phyloP scores from a whole-genome alignment of 1,139 yeast genomes.

The Sugiyamaella castrensis region DNA sequence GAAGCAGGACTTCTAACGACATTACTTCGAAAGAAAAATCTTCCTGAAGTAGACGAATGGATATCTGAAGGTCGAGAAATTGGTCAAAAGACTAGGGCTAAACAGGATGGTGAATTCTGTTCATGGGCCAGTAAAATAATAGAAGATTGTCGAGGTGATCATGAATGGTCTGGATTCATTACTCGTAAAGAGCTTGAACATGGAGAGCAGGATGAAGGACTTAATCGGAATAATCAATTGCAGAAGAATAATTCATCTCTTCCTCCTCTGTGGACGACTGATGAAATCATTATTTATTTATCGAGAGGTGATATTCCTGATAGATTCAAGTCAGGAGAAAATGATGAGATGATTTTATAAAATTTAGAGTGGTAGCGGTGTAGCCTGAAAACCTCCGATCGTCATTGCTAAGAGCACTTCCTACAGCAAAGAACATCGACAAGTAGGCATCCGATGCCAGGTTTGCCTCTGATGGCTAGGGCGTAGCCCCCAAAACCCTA shows the following conservation, averaged over 20 bases:
- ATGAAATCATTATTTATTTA: constrained; percentile 31
- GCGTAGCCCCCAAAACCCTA: too few species aligned
- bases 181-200: constrained; percentile 51
- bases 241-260: not conserved
- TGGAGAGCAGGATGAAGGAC: constrained; percentile 36
- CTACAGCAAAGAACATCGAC: too few species aligned
- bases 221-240: constrained; percentile 14
- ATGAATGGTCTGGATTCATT: constrained; percentile 60
- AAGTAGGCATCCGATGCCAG: too few species aligned
- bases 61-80: constrained; percentile 54
- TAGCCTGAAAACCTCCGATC: too few species aligned
- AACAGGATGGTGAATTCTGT: constrained; percentile 39
- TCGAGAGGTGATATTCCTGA: constrained; percentile 26
- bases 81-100: constrained; percentile 33
- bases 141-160: constrained; percentile 52
- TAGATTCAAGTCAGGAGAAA: not conserved
- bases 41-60: constrained; percentile 93
- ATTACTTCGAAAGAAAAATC: constrained; percentile 74
- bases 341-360: not conserved
- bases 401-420: too few species aligned
- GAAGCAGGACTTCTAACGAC: constrained; percentile 82
- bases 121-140: constrained; percentile 60
- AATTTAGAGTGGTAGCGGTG: not conserved
- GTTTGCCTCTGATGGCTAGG: too few species aligned
- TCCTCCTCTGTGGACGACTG: constrained; percentile 28